Percentiles rank a stretch among this genome's conserved stretches.
These are phyloP conservation scores for Lactuca sativa DNA, from an alignment of 129 eudicot genomes.

Conservation along the genomic window DNA sequence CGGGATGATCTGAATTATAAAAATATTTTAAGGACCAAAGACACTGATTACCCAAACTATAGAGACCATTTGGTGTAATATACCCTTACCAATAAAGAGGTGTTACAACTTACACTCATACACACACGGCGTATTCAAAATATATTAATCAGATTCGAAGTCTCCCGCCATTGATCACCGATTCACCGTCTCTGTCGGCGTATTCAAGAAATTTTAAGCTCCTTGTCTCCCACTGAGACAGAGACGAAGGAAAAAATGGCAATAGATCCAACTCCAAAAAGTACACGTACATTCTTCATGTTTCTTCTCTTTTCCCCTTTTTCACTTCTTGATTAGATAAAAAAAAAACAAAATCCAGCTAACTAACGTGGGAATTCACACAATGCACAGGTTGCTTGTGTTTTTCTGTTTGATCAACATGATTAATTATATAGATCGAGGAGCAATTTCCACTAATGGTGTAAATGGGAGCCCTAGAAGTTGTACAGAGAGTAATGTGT, in stretches of 20 bases:
- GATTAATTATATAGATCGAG: conserved; percentile 85
- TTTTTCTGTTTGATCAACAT: conserved; percentile 77
- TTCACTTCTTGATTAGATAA: conserved; percentile 13
- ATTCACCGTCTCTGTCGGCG: conserved; percentile 19
- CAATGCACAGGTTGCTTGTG: conserved; percentile 57
- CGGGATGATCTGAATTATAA: too few species aligned
- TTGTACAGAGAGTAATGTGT: conserved; percentile 14
- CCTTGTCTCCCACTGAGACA: conserved; percentile 10
- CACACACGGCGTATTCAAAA: not conserved
- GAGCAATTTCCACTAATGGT: conserved; percentile 90
- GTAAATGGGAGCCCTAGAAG: conserved; percentile 68
- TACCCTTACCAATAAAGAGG: too few species aligned
- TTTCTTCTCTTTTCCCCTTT: conserved; percentile 6
- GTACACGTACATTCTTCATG: conserved; percentile 17
- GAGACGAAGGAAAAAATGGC: conserved; percentile 29
- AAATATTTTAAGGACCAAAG: too few species aligned
- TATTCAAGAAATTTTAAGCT: conserved; percentile 12
- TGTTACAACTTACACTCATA: not conserved
- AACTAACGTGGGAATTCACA: not conserved
- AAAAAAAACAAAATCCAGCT: not conserved
- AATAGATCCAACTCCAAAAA: conserved; percentile 40
- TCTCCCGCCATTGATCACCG: conserved; percentile 11
- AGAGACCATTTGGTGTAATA: not conserved
- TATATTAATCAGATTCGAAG: not conserved
- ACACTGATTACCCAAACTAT: not conserved